phyloP scores from a whole-genome alignment of 306 rosid genomes.

The Dalbergia oliveri region DNA sequence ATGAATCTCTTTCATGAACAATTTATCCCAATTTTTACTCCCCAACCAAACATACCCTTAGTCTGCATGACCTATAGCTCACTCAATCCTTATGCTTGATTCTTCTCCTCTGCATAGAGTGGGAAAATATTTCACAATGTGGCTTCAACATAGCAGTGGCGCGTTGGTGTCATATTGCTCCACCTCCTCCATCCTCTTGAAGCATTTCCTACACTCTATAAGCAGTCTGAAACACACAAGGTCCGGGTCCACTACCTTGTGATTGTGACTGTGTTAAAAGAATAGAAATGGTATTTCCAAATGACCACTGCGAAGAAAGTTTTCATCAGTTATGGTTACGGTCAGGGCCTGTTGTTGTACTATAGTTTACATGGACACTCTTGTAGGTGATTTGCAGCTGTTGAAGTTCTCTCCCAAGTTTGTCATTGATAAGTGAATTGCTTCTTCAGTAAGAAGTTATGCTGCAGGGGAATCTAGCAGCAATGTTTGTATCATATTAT shows the following conservation, averaged over 20 bases:
- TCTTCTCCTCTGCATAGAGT: slow-evolving; percentile 53
- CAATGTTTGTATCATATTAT: slow-evolving; percentile 47
- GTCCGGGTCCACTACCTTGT: slow-evolving; percentile 30
- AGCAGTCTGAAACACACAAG: slow-evolving; percentile 25
- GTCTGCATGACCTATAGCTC: slow-evolving; percentile 43
- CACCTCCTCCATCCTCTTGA: slow-evolving; percentile 54
- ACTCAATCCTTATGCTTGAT: slow-evolving; percentile 50
- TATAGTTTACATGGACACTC: slow-evolving; percentile 24
- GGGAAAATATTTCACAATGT: slow-evolving; percentile 50
- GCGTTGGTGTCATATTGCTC: slow-evolving; percentile 35
- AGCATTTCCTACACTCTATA: slow-evolving; percentile 44
- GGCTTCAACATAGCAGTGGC: slow-evolving; percentile 52
- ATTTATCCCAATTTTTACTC: too few species aligned
- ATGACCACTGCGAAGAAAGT: slow-evolving; percentile 34
- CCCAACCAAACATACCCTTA: too few species aligned
- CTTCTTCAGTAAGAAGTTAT: slow-evolving; percentile 44
- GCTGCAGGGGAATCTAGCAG: slow-evolving; percentile 45
- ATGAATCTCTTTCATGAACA: too few species aligned
- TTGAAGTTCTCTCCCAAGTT: slow-evolving; percentile 45
- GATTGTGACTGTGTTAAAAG: slow-evolving; percentile 34
- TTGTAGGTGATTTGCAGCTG: slow-evolving; percentile 49
- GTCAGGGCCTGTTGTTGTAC: background rate
- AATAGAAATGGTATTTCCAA: slow-evolving; percentile 39
- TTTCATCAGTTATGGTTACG: slow-evolving; percentile 31
- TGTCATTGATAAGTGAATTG: slow-evolving; percentile 30